A percentile compares a stretch with the other conserved stretches of the same genome.
phyloP scores from a whole-genome alignment of 441 rosid genomes.

The Jatropha podagrica region DNA sequence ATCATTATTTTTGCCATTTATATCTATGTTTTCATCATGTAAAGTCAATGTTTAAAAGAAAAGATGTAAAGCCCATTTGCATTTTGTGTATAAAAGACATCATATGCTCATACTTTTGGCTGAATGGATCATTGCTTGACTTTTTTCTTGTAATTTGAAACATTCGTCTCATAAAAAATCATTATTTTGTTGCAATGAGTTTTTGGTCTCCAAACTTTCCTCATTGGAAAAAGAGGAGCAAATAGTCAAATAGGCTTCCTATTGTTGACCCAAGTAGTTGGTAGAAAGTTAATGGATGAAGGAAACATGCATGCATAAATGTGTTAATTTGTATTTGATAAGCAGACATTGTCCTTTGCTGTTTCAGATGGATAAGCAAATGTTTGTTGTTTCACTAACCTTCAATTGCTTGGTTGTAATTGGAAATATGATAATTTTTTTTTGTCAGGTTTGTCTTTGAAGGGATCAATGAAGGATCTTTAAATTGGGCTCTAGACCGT shows the following conservation, averaged over 20 bases:
- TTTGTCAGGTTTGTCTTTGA: conserved; percentile 48
- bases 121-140: neutral
- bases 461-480: conserved; percentile 57
- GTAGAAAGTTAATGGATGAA: neutral
- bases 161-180: neutral
- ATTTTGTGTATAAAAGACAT: neutral
- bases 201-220: neutral
- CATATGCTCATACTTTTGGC: neutral
- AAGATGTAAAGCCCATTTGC: neutral
- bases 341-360: neutral
- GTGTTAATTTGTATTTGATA: neutral
- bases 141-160: neutral
- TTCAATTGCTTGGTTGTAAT: neutral
- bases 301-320: neutral
- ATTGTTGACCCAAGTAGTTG: neutral
- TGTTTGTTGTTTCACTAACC: neutral
- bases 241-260: neutral
- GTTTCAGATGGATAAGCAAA: neutral
- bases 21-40: neutral
- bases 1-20: neutral
- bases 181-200: neutral
- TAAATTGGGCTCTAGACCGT: conserved; percentile 43
- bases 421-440: neutral
- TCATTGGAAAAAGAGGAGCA: neutral
- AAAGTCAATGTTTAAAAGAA: neutral